Evolutionary conservation across 306 rosid genomes (phyloP), one percentile per base, ranked within the genome.

Genomic region (Argentina anserina): DNA sequence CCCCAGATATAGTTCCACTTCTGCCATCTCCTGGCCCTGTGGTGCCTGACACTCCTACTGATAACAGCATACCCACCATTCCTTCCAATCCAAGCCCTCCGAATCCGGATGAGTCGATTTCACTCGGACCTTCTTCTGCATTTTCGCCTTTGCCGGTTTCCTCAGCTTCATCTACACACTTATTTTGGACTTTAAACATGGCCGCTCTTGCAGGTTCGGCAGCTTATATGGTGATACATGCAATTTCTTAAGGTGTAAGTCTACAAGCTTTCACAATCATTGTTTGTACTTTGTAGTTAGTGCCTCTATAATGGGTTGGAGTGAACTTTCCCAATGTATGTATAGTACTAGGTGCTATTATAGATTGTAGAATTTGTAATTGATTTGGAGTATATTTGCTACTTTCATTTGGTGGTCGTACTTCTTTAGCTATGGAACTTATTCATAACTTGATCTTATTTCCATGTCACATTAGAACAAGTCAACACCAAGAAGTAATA

Each of bases 71-170:
- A 25, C 90, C 97, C 80, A 88, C 85, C 74, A 90, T 93, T 79
- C 96, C 98, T 70, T 87, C 98, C 37, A 90, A 79, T 76, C 97
- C 89, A 50, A 90, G 98, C 79, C 96, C 98, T 75, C 91, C 91
- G 53, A 88, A 90, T 80, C 98, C 96, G 33, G 97, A 92, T 74
- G 90, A 84, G 5, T 47, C 36, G 8, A 69, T 41, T 2, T 84
- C 92, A 0, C 76, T 75, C 1, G 95, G 90, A 17, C 91, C 98
- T 15, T 69, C 75, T 50, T 66, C 82, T 65, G 91, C 97, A 23
- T 72, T 87, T 39, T 71, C 90, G 14, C 93, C 98, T 50, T 65
- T 87, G 59, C 90, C 84, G 9, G 80, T 80, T 63, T 73, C 93
- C 47, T 83, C 88, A 46, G 60, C 75, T 6, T 61, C 89, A 7